Evolutionary conservation across 139 green algal genomes (phyloP), one percentile per base, ranked within the genome.

Genomic region (Cymbomonas tetramitiformis): DNA sequence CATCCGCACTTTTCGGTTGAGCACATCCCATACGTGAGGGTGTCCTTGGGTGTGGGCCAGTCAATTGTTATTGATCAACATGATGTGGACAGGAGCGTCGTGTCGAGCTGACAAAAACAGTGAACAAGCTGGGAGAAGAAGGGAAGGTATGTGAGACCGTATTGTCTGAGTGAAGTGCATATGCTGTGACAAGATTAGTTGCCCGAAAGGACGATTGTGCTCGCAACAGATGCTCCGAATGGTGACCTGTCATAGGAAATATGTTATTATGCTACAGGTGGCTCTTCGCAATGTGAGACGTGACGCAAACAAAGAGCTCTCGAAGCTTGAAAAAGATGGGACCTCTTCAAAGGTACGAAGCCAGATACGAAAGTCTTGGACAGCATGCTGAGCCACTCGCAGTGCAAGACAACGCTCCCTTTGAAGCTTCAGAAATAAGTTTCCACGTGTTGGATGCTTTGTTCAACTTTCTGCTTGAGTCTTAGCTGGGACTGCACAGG

Each of bases 121-220:
- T 84, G 33, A 59, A 55, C 43, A 95, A 94, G 75, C 77, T 94
- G 41, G 81, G 72, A 1, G 90, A 98, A 73, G 88, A 96, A 15
- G 83, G 81, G 58, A 98, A 95, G 79, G n/a, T 69, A 24, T 52
- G 15, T 19, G 12, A 44, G 82, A 93, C 18, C 81, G 85, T 8
- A 62, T 82, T 3, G 58, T 39, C 66, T 86, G 15, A 38, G 19
- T 12, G 12, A 30, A 7, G 52, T 43, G 31, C 34, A 26, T 10
- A n/a, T 26, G 15, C 12, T 15, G 12, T 44, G 36, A 19, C 15
- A 44, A 19, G 36, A 19, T 15, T n/a, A n/a, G n/a, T n/a, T n/a
- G n/a, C n/a, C n/a, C n/a, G n/a, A n/a, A n/a, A n/a, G n/a, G n/a
- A n/a, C n/a, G n/a, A n/a, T n/a, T n/a, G n/a, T n/a, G n/a, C n/a